Conservation (phyloP, 345 rosid genomes). For the Sonneratia caseolaris region DNA sequence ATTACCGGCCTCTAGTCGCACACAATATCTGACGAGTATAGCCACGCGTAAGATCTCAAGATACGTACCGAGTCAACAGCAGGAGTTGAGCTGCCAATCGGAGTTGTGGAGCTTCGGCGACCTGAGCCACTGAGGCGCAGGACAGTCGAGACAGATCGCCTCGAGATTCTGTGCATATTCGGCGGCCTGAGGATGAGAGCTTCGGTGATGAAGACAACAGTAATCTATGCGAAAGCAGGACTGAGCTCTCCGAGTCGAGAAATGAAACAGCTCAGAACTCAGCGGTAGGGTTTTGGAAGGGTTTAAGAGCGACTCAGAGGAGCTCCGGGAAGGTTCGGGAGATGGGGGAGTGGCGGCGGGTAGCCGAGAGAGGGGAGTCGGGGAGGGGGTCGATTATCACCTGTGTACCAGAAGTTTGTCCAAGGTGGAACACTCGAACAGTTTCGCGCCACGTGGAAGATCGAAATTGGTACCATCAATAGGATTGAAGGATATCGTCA, state of each 20-base stretch:
- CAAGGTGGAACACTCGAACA: neutral
- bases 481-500: too few relatives aligned
- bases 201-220: neutral
- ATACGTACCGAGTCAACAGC: constrained; percentile 28
- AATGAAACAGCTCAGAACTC: neutral
- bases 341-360: neutral
- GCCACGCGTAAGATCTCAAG: neutral
- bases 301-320: constrained; percentile 19
- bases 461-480: neutral
- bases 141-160: constrained; percentile 55
- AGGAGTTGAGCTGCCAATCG: constrained; percentile 28
- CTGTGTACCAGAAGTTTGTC: neutral
- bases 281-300: constrained; percentile 37
- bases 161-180: constrained; percentile 57
- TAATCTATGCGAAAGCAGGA: neutral
- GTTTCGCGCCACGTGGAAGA: constrained; percentile 5
- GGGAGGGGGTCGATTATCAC: neutral
- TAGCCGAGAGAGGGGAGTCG: neutral
- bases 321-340: constrained; percentile 60
- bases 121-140: constrained; percentile 34
- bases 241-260: constrained; percentile 1
- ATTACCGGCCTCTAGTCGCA: neutral
- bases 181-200: neutral
- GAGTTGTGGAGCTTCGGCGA: constrained; percentile 25
- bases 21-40: neutral